Conservation (phyloP, 2,329 filamentous ascomycete genomes). For the Paracoccidioides brasiliensis region DNA sequence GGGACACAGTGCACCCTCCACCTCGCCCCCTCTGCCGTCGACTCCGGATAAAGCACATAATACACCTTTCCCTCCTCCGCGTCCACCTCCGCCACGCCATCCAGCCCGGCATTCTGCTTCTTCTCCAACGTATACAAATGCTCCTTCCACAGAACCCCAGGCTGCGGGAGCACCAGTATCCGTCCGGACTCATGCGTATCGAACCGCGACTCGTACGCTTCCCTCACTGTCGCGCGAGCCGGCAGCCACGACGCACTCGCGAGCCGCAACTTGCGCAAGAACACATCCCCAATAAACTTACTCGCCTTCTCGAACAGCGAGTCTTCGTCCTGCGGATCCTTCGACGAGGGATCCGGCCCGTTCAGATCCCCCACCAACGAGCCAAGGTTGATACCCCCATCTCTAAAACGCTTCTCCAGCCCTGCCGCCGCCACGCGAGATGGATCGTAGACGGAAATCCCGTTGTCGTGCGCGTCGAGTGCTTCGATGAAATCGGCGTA, state of each 20-base stretch:
- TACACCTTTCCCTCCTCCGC: constrained; percentile 45
- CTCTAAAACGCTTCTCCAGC: constrained; percentile 68
- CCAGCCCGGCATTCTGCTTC: constrained; percentile 24
- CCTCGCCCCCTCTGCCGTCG: constrained; percentile 57
- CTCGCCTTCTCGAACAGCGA: constrained; percentile 65
- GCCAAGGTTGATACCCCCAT: constrained; percentile 71
- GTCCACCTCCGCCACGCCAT: not conserved
- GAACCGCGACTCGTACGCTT: constrained; percentile 56
- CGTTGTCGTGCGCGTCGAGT: constrained; percentile 95
- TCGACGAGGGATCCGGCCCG: constrained; percentile 43
- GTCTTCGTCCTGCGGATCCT: constrained; percentile 64
- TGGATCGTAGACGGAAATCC: constrained; percentile 70
- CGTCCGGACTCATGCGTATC: constrained; percentile 61
- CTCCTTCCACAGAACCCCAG: constrained; percentile 81
- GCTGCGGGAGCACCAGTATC: constrained; percentile 67
- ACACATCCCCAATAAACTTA: constrained; percentile 75
- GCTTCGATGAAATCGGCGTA: constrained; percentile 93
- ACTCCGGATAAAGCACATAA: constrained; percentile 89
- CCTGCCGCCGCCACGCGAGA: constrained; percentile 54
- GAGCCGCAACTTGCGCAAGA: constrained; percentile 66
- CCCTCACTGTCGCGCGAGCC: constrained; percentile 63
- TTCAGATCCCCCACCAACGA: constrained; percentile 73
- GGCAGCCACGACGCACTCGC: constrained; percentile 72
- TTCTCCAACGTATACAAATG: constrained; percentile 82
- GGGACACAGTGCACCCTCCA: constrained; percentile 95